Conservation (phyloP, 805 yeast genomes). For the Cyberlindnera samutprakarnensis region DNA sequence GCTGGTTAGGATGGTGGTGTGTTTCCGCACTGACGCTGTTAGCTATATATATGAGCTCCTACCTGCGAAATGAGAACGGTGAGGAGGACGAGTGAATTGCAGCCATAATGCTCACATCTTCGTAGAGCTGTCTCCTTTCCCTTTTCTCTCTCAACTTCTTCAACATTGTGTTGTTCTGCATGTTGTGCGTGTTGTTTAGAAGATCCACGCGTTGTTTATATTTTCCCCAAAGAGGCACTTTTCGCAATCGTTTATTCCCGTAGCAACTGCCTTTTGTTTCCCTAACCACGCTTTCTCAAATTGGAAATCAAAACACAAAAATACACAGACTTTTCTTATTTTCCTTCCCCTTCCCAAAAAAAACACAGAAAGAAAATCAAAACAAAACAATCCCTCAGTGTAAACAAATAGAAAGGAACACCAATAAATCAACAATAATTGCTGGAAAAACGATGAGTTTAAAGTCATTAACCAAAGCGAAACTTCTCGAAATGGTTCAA, state of each 20-base stretch:
- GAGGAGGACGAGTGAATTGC: conserved; percentile 1
- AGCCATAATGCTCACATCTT: no score
- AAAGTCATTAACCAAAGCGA: conserved; percentile 28
- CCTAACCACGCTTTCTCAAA: no score
- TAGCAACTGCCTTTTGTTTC: no score
- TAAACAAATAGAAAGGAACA: no score
- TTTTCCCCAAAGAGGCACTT: conserved; percentile 3
- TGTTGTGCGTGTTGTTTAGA: no score
- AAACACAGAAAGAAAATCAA: conserved; percentile 4
- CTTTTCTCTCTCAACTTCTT: no score
- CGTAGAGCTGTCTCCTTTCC: no score
- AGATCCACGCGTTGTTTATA: neutral
- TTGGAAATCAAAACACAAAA: conserved; percentile 5
- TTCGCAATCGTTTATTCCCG: neutral
- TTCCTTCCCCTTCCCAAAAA: no score
- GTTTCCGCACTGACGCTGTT: conserved; percentile 20
- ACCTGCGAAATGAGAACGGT: conserved; percentile 13
- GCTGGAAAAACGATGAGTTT: conserved; percentile 26
- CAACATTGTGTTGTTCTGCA: no score
- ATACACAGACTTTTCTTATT: conserved; percentile 3
- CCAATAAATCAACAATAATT: neutral
- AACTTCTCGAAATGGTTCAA: conserved; percentile 28
- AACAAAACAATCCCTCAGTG: conserved; percentile 1
- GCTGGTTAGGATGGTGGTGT: conserved; percentile 29
- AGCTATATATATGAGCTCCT: conserved; percentile 23